Percentiles rank a stretch among this genome's conserved stretches.
Conservation (phyloP, 768 basidiomycete genomes). For the Lentinula sp. region DNA sequence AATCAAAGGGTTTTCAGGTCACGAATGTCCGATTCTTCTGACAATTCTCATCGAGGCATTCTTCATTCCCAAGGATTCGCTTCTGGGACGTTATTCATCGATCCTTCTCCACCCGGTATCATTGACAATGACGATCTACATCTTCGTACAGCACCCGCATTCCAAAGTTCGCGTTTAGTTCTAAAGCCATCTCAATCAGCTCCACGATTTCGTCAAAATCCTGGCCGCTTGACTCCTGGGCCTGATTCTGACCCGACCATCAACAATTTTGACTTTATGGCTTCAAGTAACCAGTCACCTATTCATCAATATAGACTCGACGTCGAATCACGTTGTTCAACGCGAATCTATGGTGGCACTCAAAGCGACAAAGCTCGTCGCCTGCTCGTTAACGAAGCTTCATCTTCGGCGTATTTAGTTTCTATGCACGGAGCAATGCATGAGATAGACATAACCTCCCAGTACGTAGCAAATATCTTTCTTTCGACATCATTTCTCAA, state of each 20-base stretch:
- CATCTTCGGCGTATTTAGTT: conserved; percentile 17
- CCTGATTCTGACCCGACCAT: neutral
- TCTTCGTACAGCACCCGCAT: neutral
- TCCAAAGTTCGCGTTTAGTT: neutral
- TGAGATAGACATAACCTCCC: neutral
- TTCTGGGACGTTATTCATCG: neutral
- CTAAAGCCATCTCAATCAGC: neutral
- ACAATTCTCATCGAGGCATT: neutral
- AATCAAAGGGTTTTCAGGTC: too few relatives aligned
- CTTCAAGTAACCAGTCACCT: too few relatives aligned
- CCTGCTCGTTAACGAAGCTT: conserved; percentile 17
- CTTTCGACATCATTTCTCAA: neutral
- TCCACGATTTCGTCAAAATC: neutral
- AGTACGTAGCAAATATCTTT: neutral
- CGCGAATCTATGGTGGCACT: conserved; percentile 12
- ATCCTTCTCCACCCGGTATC: neutral
- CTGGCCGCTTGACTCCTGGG: neutral
- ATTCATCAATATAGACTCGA: neutral
- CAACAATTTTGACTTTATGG: too few relatives aligned
- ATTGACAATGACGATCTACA: neutral
- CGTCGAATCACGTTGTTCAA: conserved; percentile 1
- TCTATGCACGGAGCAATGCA: conserved; percentile 35
- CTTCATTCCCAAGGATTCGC: neutral
- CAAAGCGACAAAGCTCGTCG: conserved; percentile 34
- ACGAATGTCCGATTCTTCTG: too few relatives aligned